Evolutionary conservation across 495 filamentous ascomycete species (phyloP).

Genomic region (Penicillium simplicissimum): DNA sequence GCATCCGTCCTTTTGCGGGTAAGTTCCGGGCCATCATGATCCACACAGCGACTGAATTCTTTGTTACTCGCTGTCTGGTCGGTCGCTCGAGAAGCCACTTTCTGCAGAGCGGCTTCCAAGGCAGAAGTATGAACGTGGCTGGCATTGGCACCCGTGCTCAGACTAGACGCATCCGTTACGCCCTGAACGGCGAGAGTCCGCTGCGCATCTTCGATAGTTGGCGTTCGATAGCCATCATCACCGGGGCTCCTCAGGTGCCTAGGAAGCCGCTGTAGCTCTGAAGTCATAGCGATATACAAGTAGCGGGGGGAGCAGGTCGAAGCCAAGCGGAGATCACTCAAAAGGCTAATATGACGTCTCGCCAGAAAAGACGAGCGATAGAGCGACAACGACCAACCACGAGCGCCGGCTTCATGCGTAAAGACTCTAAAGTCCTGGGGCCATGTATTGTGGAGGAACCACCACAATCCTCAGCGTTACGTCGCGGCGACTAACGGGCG

Average conservation of each 20-base stretch:
- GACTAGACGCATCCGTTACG: slow-evolving; percentile 9
- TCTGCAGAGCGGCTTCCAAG: slow-evolving; percentile 30
- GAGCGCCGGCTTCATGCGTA: neutral
- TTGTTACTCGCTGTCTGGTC: slow-evolving; percentile 7
- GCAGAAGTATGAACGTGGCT: slow-evolving; percentile 39
- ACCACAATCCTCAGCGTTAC: neutral
- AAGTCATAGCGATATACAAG: slow-evolving; percentile 18
- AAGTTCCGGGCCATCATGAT: slow-evolving; percentile 18
- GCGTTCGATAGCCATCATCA: slow-evolving; percentile 52
- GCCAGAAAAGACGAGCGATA: neutral
- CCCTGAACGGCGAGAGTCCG: slow-evolving; percentile 24
- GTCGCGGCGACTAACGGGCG: slow-evolving; percentile 2
- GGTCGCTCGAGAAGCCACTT: slow-evolving; percentile 23
- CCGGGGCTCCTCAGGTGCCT: slow-evolving; percentile 44
- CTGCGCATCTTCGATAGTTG: slow-evolving; percentile 51
- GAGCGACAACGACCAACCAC: neutral
- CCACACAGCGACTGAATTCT: slow-evolving; percentile 5
- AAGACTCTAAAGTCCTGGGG: neutral
- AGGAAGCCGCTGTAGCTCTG: slow-evolving; percentile 31
- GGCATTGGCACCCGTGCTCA: slow-evolving; percentile 8
- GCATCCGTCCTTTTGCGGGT: slow-evolving; percentile 18
- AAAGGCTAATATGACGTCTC: slow-evolving; percentile 3
- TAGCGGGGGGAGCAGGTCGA: neutral
- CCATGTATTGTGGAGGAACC: neutral
- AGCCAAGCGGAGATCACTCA: neutral